These are phyloP conservation scores for Lentinula sp. DNA, from an alignment of 768 basidiomycete species.

Conservation along the genomic window DNA sequence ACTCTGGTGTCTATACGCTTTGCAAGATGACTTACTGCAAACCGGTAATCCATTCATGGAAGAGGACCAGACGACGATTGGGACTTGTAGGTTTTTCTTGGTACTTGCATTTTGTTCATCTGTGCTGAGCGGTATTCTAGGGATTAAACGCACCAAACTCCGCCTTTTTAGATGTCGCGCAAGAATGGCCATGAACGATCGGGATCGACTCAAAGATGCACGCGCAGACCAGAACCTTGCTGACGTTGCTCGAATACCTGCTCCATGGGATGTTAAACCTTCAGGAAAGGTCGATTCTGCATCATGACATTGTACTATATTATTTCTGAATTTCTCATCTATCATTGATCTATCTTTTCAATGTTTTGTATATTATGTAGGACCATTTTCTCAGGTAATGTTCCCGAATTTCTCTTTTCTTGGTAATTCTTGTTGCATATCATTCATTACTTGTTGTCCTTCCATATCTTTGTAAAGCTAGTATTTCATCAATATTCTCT, in stretches of 20 bases:
- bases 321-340: neutral
- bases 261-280: conserved; percentile 62
- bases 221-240: conserved; percentile 75
- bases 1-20: conserved; percentile 87
- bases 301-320: neutral
- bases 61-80: conserved; percentile 74
- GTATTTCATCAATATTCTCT: neutral
- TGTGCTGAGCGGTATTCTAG: conserved; percentile 24
- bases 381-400: neutral
- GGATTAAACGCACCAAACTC: conserved; percentile 83
- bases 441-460: neutral
- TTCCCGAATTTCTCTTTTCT: too few relatives aligned
- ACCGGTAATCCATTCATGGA: conserved; percentile 80
- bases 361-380: neutral
- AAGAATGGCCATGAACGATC: conserved; percentile 71
- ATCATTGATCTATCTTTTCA: neutral
- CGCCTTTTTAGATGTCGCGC: conserved; percentile 73
- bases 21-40: conserved; percentile 85
- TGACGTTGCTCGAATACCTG: conserved; percentile 63
- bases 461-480: neutral
- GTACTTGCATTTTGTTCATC: neutral
- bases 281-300: conserved; percentile 6
- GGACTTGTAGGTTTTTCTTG: conserved; percentile 51
- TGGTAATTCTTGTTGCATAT: neutral
- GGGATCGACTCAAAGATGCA: conserved; percentile 69